These are phyloP conservation scores for Quercus bicolor DNA, from an alignment of 306 rosid species.

Conservation along the genomic window DNA sequence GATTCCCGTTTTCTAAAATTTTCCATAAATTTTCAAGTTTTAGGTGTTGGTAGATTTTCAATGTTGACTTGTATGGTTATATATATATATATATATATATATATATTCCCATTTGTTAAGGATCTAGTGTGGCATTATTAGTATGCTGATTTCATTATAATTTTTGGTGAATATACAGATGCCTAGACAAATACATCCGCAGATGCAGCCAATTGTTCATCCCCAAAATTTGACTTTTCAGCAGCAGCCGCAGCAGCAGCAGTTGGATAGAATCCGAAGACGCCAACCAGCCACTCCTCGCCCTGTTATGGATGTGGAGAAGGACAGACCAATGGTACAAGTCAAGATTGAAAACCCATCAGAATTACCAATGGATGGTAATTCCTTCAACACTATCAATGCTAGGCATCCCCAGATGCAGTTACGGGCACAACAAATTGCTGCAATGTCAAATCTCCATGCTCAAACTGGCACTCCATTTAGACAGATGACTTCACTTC, in stretches of 20 bases:
- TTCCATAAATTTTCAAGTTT: background rate
- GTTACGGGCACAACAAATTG: conserved; percentile 72
- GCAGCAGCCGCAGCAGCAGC: conserved; percentile 34
- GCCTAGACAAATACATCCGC: conserved; percentile 69
- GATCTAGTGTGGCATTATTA: background rate
- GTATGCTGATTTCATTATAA: background rate
- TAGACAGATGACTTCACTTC: conserved; percentile 64
- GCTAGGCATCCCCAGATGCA: conserved; percentile 68
- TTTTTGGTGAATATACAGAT: conserved; percentile 33
- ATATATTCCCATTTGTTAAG: background rate
- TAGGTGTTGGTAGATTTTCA: background rate
- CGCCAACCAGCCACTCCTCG: conserved; percentile 59
- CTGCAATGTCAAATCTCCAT: conserved; percentile 63
- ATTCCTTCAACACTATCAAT: conserved; percentile 47
- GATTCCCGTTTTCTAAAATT: background rate
- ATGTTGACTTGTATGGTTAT: background rate
- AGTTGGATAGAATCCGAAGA: conserved; percentile 54
- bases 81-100: background rate
- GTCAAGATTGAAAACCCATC: conserved; percentile 77
- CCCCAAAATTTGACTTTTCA: conserved; percentile 44
- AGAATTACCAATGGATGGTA: conserved; percentile 60
- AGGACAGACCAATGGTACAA: conserved; percentile 81
- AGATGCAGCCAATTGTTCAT: conserved; percentile 64
- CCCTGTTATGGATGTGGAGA: conserved; percentile 56
- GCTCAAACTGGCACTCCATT: conserved; percentile 57